phyloP scores from a whole-genome alignment of 345 rosid genomes.

The Limnanthes douglasii region DNA sequence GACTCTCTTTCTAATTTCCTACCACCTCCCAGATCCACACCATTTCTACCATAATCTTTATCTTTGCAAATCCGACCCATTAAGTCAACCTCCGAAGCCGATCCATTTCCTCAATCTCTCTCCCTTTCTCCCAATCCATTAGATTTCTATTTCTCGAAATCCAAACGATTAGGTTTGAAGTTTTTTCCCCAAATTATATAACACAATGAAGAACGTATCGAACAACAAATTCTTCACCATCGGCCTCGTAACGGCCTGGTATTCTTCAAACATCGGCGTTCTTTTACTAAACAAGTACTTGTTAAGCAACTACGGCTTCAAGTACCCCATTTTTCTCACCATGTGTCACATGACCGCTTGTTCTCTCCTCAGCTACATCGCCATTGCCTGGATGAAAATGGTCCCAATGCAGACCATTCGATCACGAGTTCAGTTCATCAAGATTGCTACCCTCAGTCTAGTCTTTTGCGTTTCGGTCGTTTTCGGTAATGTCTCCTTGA shows the following conservation, averaged over 20 bases:
- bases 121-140: no score
- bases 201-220: constrained; percentile 27
- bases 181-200: no score
- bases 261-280: constrained; percentile 93
- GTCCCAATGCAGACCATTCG: constrained; percentile 98
- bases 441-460: constrained; percentile 80
- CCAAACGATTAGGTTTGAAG: no score
- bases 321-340: constrained; percentile 94
- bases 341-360: constrained; percentile 99
- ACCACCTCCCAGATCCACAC: no score
- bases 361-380: constrained; percentile 75
- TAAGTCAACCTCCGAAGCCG: no score
- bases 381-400: constrained; percentile 94
- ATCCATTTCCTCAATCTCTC: no score
- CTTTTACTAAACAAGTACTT: constrained; percentile 83
- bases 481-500: constrained; percentile 71
- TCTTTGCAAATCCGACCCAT: no score
- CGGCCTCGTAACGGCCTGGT: constrained; percentile 82
- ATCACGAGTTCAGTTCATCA: constrained; percentile 70
- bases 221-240: constrained; percentile 52
- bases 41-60: no score
- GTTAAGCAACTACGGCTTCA: constrained; percentile 91
- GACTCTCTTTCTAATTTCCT: no score
- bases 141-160: no score
- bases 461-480: constrained; percentile 96